Conservation (phyloP, 352 stramenopile species). For the Globisporangium lucens region DNA sequence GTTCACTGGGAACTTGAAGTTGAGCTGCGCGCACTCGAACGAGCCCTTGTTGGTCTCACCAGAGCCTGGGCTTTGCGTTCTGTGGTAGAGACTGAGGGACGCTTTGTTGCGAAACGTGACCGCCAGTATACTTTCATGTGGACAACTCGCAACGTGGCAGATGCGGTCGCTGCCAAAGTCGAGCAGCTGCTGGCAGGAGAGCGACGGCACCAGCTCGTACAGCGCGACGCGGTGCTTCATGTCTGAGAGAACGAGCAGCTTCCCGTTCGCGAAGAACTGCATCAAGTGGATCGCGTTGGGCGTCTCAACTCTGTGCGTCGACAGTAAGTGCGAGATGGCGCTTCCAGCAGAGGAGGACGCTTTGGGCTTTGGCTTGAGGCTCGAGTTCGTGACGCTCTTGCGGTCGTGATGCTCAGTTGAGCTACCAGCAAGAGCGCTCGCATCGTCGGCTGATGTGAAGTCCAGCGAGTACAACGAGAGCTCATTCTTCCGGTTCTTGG, state of each 20-base stretch:
- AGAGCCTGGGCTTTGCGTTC: no score
- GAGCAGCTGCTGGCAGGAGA: conserved; percentile 16
- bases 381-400: background rate
- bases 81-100: conserved; percentile 24
- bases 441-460: background rate
- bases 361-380: conserved; percentile 10
- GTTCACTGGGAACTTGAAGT: conserved; percentile 40
- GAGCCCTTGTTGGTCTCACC: background rate
- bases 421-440: background rate
- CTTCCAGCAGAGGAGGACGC: background rate
- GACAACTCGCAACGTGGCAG: conserved; percentile 21
- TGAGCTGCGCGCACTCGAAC: conserved; percentile 15
- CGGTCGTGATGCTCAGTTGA: background rate
- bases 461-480: conserved; percentile 30
- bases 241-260: conserved; percentile 28
- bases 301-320: background rate
- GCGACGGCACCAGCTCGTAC: conserved; percentile 12
- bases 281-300: conserved; percentile 18
- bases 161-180: conserved; percentile 19
- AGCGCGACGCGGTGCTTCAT: conserved; percentile 21
- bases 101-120: conserved; percentile 28
- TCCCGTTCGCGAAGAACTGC: conserved; percentile 26
- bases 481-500: conserved; percentile 13
- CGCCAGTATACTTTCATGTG: conserved; percentile 13
- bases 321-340: conserved; percentile 9